Evolutionary conservation across 148 eudicot species (phyloP), one percentile per base, ranked within the genome.

Genomic region (Nyssa sinensis): DNA sequence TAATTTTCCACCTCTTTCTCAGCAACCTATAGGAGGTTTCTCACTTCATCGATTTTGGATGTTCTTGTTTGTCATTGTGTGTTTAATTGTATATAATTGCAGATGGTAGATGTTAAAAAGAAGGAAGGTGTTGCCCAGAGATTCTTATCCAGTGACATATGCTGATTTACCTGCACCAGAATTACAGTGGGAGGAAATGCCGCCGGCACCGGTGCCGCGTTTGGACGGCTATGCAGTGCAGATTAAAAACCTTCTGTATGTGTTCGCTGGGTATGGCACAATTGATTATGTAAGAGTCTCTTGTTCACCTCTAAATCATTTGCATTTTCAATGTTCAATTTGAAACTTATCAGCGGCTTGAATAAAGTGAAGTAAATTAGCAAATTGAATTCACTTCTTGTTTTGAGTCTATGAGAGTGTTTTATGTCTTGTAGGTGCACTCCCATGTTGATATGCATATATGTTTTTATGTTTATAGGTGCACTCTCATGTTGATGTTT

Each of bases 131-230:
- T 32, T 61, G 30, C 32, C 34, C 37, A 47, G 31, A 58, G 74
- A 62, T 70, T 25, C 7, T 44, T 84, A 47, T 59, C n/a, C 80
- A 24, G 70, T 58, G 49, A 81, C 84, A 11, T 84, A 16, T 68
- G 78, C 87, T 59, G 87, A 81, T 76, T 28, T 81, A 30, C 74
- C 87, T 57, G 82, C 80, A 44, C 82, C 87, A 14, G 67, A 76
- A 61, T 44, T 72, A 23, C 32, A 84, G 65, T 81, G 87, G 84
- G 87, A 84, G 69, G 71, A 81, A 53, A 84, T 84, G 87, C 24
- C 75, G 30, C 59, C 87, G 7, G 81, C 82, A 6, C 87, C 87
- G 12, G 87, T 81, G n/a, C 82, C 87, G 0, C 84, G 87, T 59
- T 70, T 84, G 67, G 87, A 84, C 72, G 87, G 87, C 13, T 78